Conservation (phyloP, 306 rosid species). For the Luffa aegyptiaca region DNA sequence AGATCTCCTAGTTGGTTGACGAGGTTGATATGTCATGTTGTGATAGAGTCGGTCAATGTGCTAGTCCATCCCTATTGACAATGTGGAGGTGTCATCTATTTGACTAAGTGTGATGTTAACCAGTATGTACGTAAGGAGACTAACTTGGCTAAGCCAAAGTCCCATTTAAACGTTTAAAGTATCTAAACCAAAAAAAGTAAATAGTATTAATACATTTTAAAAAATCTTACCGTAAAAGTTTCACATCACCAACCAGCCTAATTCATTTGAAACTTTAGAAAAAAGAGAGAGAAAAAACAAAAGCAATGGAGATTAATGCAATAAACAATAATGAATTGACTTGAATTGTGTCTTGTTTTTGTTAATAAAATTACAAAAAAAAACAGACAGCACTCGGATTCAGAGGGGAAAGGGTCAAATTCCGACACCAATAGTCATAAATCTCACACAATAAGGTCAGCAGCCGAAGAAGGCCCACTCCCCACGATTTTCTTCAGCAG, state of each 20-base stretch:
- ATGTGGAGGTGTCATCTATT: too few relatives aligned
- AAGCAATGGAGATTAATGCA: neutral
- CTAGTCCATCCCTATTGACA: too few relatives aligned
- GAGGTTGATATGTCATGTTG: too few relatives aligned
- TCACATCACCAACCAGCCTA: neutral
- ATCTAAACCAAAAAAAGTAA: neutral
- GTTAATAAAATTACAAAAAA: neutral
- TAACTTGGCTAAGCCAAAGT: too few relatives aligned
- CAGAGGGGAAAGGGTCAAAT: neutral
- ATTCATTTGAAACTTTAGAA: neutral
- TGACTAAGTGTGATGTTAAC: too few relatives aligned
- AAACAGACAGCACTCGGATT: neutral
- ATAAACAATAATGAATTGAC: neutral
- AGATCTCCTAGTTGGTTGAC: too few relatives aligned
- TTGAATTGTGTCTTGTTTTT: neutral
- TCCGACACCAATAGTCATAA: neutral
- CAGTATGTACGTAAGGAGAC: too few relatives aligned
- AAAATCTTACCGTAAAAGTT: neutral
- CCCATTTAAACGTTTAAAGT: too few relatives aligned
- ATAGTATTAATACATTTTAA: neutral
- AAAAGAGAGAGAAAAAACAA: neutral
- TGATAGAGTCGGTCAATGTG: too few relatives aligned
- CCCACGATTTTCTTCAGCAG: constrained; percentile 10
- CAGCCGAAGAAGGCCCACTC: constrained; percentile 44
- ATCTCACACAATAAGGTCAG: constrained; percentile 20